These are phyloP conservation scores for Paramecium bursaria DNA, from an alignment of 73 alveolate species.

Conservation along the genomic window DNA sequence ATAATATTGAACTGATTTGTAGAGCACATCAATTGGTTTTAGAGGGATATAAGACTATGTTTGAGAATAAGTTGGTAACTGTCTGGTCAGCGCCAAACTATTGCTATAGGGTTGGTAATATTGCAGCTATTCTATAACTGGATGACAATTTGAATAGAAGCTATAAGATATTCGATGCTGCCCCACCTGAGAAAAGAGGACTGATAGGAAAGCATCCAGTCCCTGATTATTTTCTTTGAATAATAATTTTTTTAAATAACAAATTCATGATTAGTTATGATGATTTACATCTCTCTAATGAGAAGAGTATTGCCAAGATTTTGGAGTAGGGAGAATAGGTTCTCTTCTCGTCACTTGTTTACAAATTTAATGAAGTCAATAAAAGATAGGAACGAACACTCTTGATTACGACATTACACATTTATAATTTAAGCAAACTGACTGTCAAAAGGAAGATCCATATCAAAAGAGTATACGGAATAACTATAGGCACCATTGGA, in stretches of 20 bases:
- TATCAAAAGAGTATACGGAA: slow-evolving; percentile 75
- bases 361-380: slow-evolving; percentile 82
- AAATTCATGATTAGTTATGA: slow-evolving; percentile 45
- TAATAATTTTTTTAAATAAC: no score
- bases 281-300: slow-evolving; percentile 63
- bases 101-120: slow-evolving; percentile 92
- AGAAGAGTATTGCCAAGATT: slow-evolving; percentile 62
- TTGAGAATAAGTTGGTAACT: slow-evolving; percentile 82
- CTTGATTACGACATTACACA: slow-evolving; percentile 76
- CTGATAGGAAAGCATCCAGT: slow-evolving; percentile 55
- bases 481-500: slow-evolving; percentile 72
- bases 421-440: slow-evolving; percentile 76
- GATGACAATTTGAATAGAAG: slow-evolving; percentile 74
- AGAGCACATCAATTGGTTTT: slow-evolving; percentile 94
- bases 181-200: slow-evolving; percentile 71
- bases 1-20: slow-evolving; percentile 84
- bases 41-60: slow-evolving; percentile 92
- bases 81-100: slow-evolving; percentile 97
- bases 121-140: slow-evolving; percentile 82
- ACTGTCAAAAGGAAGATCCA: slow-evolving; percentile 81
- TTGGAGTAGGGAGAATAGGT: slow-evolving; percentile 78
- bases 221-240: slow-evolving; percentile 58
- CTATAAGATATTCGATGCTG: slow-evolving; percentile 77
- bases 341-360: slow-evolving; percentile 73
- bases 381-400: slow-evolving; percentile 81